phyloP scores from a whole-genome alignment of 345 rosid species.

The Ricinus communis region DNA sequence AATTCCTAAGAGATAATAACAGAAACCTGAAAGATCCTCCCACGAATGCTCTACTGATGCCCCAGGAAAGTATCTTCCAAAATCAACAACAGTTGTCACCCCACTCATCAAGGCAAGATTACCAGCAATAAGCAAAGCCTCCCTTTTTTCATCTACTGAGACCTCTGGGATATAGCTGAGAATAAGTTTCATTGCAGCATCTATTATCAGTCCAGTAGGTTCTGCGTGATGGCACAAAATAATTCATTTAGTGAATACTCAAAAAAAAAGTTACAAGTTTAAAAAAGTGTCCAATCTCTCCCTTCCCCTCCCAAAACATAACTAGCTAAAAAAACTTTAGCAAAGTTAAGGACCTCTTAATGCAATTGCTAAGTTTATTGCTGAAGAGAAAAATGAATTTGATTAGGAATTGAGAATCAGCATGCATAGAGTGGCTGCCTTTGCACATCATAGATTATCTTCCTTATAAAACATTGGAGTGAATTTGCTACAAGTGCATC shows the following conservation, averaged over 20 bases:
- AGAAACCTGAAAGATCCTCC: slow-evolving; percentile 83
- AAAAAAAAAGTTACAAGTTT: not conserved
- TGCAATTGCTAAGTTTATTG: not conserved
- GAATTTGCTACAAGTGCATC: not conserved
- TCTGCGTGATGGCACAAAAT: slow-evolving; percentile 39
- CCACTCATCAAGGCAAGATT: slow-evolving; percentile 72
- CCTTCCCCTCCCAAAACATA: not conserved
- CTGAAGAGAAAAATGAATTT: not conserved
- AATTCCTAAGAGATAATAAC: slow-evolving; percentile 16
- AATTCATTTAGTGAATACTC: not conserved
- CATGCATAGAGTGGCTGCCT: not conserved
- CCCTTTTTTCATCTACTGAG: slow-evolving; percentile 74
- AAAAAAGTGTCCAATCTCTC: not conserved
- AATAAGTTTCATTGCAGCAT: slow-evolving; percentile 82
- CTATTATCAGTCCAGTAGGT: slow-evolving; percentile 77
- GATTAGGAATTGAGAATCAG: not conserved
- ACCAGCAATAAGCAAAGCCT: slow-evolving; percentile 76
- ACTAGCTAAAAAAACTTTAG: not conserved
- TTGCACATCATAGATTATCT: not conserved
- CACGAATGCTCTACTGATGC: slow-evolving; percentile 58
- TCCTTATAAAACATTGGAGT: not conserved
- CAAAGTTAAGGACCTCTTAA: not conserved
- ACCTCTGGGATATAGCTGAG: slow-evolving; percentile 55
- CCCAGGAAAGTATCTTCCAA: slow-evolving; percentile 88
- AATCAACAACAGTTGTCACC: slow-evolving; percentile 79